phyloP scores from a whole-genome alignment of 768 basidiomycete species.

The Mycena belliarum region DNA sequence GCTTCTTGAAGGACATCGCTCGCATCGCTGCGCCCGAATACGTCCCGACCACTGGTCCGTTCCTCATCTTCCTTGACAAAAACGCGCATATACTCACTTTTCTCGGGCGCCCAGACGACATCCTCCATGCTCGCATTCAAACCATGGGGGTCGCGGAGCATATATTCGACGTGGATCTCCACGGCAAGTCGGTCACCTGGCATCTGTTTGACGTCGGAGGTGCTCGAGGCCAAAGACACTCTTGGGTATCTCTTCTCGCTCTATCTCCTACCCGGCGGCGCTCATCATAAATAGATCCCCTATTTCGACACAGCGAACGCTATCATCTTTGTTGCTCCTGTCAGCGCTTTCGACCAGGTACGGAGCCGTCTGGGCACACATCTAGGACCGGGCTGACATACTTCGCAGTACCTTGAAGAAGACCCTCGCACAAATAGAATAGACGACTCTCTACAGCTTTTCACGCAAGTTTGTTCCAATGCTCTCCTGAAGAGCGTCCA shows the following conservation, averaged over 20 bases:
- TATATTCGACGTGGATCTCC: constrained; percentile 77
- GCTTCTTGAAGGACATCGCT: constrained; percentile 73
- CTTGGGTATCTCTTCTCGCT: constrained; percentile 51
- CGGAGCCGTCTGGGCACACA: constrained; percentile 19
- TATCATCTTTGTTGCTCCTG: constrained; percentile 78
- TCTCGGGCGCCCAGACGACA: constrained; percentile 59
- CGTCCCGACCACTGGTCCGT: constrained; percentile 70
- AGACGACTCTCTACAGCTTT: constrained; percentile 86
- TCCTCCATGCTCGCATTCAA: constrained; percentile 86
- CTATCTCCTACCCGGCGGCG: background rate
- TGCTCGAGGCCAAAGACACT: constrained; percentile 69
- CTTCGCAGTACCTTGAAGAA: constrained; percentile 77
- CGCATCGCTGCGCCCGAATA: constrained; percentile 72
- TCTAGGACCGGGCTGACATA: constrained; percentile 5
- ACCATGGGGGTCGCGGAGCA: constrained; percentile 90
- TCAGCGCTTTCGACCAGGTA: constrained; percentile 80
- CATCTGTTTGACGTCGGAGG: constrained; percentile 75
- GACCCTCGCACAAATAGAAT: constrained; percentile 84
- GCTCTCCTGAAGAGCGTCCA: constrained; percentile 72
- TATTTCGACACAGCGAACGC: constrained; percentile 77
- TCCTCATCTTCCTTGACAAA: background rate
- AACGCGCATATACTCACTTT: constrained; percentile 32
- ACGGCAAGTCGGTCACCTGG: constrained; percentile 76
- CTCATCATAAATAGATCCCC: constrained; percentile 42
- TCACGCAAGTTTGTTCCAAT: constrained; percentile 84